These are phyloP conservation scores for Penicillium diatomitis DNA, from an alignment of 495 filamentous ascomycete species.

Conservation along the genomic window DNA sequence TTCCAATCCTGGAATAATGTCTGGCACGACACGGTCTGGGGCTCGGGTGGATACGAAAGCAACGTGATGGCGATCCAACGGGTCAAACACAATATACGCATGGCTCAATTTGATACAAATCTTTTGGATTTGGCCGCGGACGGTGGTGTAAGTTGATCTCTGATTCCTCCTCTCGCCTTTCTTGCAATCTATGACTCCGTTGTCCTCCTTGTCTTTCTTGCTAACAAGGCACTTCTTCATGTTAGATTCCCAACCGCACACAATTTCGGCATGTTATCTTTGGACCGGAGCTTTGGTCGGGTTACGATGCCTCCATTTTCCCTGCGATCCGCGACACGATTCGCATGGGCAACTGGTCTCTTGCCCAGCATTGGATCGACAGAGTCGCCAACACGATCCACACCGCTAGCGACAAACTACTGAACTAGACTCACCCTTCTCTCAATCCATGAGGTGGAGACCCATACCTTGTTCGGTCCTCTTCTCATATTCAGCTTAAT, in stretches of 20 bases:
- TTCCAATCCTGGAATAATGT: slow-evolving; percentile 66
- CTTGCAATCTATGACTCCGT: not conserved
- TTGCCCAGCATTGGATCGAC: slow-evolving; percentile 60
- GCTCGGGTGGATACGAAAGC: slow-evolving; percentile 60
- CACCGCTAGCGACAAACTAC: slow-evolving; percentile 53
- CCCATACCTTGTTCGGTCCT: too few relatives aligned
- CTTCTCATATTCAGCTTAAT: not conserved
- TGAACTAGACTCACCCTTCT: slow-evolving; percentile 17
- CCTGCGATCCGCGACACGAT: slow-evolving; percentile 79
- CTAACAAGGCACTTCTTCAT: not conserved
- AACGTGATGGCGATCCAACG: slow-evolving; percentile 52
- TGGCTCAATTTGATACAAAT: slow-evolving; percentile 74
- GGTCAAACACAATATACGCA: slow-evolving; percentile 58
- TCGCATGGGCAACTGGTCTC: slow-evolving; percentile 57
- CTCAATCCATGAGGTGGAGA: not conserved
- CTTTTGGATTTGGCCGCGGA: slow-evolving; percentile 62
- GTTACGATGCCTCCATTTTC: slow-evolving; percentile 68
- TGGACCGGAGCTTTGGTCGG: slow-evolving; percentile 71
- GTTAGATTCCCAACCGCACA: slow-evolving; percentile 71
- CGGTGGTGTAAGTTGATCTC: slow-evolving; percentile 52
- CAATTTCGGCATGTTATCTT: slow-evolving; percentile 94
- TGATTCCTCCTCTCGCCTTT: not conserved
- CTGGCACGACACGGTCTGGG: slow-evolving; percentile 62
- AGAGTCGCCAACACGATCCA: slow-evolving; percentile 62
- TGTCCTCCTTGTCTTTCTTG: too few relatives aligned